A percentile compares a stretch with the other conserved stretches of the same genome.
Conservation (phyloP, 495 filamentous ascomycete species). For the Aspergillus leporis region DNA sequence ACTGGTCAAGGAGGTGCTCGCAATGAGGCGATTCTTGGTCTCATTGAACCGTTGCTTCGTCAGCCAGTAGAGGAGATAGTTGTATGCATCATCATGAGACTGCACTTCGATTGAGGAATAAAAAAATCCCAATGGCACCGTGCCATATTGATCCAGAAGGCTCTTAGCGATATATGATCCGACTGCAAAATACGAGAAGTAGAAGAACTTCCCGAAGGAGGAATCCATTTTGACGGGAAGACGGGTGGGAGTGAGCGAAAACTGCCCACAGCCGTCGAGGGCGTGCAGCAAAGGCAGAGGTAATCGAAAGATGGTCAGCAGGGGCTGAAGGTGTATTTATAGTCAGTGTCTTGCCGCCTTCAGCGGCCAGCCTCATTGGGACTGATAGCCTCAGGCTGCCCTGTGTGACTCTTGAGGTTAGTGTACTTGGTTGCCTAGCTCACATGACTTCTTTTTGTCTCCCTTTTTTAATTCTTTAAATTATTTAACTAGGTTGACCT, state of each 20-base stretch:
- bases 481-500: too few relatives aligned
- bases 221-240: not conserved
- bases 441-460: too few relatives aligned
- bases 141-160: conserved; percentile 3
- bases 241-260: not conserved
- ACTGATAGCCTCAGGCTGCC: not conserved
- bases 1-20: conserved; percentile 1
- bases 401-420: not conserved
- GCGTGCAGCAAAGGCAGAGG: too few relatives aligned
- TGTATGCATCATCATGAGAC: conserved; percentile 10
- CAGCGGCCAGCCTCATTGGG: too few relatives aligned
- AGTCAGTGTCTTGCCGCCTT: too few relatives aligned
- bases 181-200: conserved; percentile 10
- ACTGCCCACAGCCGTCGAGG: not conserved
- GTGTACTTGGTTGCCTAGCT: not conserved
- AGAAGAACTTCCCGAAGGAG: conserved; percentile 4
- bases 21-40: conserved; percentile 5
- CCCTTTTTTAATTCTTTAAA: too few relatives aligned
- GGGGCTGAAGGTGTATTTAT: too few relatives aligned
- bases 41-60: conserved; percentile 9
- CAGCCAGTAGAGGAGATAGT: conserved; percentile 12
- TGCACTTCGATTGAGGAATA: conserved; percentile 13
- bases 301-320: too few relatives aligned
- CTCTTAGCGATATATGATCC: conserved; percentile 5
- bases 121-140: not conserved